A percentile compares a stretch with the other conserved stretches of the same genome.
phyloP scores from a whole-genome alignment of 2,329 filamentous ascomycete genomes.

The Trichophyton equinum region DNA sequence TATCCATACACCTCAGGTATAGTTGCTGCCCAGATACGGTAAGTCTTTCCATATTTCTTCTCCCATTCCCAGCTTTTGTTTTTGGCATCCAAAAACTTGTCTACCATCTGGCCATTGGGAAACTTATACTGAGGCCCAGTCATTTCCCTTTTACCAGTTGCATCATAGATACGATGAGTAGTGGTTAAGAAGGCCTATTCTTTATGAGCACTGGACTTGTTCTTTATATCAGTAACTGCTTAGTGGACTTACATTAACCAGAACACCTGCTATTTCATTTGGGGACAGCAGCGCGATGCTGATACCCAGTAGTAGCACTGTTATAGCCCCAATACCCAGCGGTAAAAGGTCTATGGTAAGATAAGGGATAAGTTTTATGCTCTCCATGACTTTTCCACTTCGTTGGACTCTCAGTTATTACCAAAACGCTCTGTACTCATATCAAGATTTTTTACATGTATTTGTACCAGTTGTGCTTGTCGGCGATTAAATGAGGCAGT shows the following conservation, averaged over 20 bases:
- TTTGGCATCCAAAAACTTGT: neutral
- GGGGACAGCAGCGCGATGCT: neutral
- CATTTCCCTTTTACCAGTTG: neutral
- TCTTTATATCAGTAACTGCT: neutral
- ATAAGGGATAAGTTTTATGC: neutral
- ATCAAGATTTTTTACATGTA: neutral
- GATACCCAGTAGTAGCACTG: neutral
- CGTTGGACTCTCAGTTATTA: too few species aligned
- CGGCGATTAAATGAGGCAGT: neutral
- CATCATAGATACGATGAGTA: neutral
- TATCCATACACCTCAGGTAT: neutral
- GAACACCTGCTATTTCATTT: neutral
- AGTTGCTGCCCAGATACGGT: conserved; percentile 4
- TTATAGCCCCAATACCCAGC: neutral
- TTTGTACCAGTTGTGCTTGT: neutral
- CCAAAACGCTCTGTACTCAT: neutral
- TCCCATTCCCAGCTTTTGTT: conserved; percentile 4
- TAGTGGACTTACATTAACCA: neutral
- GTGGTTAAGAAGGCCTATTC: neutral
- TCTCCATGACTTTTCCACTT: too few species aligned
- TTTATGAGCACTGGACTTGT: neutral
- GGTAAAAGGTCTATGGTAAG: neutral
- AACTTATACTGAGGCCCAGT: neutral
- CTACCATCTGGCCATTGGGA: conserved; percentile 1
- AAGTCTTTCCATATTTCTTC: neutral